Conservation (phyloP, 495 filamentous ascomycete genomes). For the Penicillium parvum region DNA sequence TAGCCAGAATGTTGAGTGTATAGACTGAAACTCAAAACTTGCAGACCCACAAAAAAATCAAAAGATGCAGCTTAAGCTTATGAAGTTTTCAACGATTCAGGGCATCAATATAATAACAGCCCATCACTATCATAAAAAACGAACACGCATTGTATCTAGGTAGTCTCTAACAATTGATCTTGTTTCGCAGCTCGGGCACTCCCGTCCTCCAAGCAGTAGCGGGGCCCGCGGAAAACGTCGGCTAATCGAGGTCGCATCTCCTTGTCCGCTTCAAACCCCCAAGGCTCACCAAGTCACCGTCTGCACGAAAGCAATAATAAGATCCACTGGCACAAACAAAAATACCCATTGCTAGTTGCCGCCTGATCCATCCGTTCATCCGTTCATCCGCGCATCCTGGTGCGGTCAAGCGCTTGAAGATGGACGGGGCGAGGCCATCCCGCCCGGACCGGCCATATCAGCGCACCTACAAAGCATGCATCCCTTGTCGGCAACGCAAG, state of each 20-base stretch:
- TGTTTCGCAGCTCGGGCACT: neutral
- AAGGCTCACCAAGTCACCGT: neutral
- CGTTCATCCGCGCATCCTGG: conserved; percentile 13
- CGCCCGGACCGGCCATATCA: conserved; percentile 40
- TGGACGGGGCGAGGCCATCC: conserved; percentile 38
- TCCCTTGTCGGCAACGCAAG: conserved; percentile 46
- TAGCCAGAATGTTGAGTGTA: too few relatives aligned
- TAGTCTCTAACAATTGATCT: too few relatives aligned
- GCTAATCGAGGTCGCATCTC: neutral
- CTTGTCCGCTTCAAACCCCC: neutral
- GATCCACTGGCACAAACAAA: conserved; percentile 6
- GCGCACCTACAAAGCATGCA: conserved; percentile 48
- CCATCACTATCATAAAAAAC: too few relatives aligned
- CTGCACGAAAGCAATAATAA: conserved; percentile 4
- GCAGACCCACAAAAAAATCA: too few relatives aligned
- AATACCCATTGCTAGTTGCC: conserved; percentile 6
- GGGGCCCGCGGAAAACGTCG: conserved; percentile 1
- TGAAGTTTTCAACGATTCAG: too few relatives aligned
- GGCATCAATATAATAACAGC: too few relatives aligned
- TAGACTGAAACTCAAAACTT: too few relatives aligned
- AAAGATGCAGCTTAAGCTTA: too few relatives aligned
- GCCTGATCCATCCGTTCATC: conserved; percentile 20
- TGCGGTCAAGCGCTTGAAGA: conserved; percentile 17
- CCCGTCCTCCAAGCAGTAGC: neutral
- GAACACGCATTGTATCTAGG: too few relatives aligned